phyloP scores from a whole-genome alignment of 73 alveolate species.

The Uronychia binucleata region DNA sequence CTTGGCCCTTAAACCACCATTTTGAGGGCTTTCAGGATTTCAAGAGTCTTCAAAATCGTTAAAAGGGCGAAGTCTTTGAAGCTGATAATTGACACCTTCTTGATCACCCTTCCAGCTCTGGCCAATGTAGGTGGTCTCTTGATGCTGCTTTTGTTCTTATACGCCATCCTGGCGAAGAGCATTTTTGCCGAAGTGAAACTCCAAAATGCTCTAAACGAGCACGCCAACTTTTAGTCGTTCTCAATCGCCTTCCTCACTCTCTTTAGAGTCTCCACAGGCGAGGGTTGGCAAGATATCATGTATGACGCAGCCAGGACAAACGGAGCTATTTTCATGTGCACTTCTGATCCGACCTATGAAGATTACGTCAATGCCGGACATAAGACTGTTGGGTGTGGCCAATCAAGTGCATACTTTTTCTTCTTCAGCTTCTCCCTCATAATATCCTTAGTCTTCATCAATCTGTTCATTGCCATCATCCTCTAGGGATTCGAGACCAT shows the following conservation, averaged over 20 bases:
- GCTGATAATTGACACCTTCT: slow-evolving; percentile 1
- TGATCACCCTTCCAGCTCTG: slow-evolving; percentile 77
- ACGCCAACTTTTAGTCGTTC: slow-evolving; percentile 33
- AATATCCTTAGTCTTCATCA: slow-evolving; percentile 60
- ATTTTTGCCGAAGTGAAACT: slow-evolving; percentile 71
- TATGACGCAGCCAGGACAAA: slow-evolving; percentile 3
- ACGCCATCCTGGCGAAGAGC: slow-evolving; percentile 89
- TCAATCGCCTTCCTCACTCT: slow-evolving; percentile 18
- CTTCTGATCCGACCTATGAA: slow-evolving; percentile 8
- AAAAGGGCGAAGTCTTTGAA: slow-evolving; percentile 2
- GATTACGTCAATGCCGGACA: slow-evolving; percentile 13
- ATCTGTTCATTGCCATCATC: slow-evolving; percentile 69
- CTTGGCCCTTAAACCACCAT: slow-evolving; percentile 6
- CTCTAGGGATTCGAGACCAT: slow-evolving; percentile 46
- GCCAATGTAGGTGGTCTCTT: slow-evolving; percentile 88
- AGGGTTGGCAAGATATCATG: slow-evolving; percentile 52
- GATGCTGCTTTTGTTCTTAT: slow-evolving; percentile 82
- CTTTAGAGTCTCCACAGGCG: slow-evolving; percentile 50
- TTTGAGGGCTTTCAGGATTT: slow-evolving; percentile 12
- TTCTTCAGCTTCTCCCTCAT: slow-evolving; percentile 41
- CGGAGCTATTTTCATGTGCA: background rate
- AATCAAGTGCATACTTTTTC: slow-evolving; percentile 22
- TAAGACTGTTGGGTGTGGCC: slow-evolving; percentile 13
- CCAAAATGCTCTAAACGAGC: slow-evolving; percentile 25
- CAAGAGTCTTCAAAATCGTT: background rate